phyloP scores from a whole-genome alignment of 192 early-diverging fungal genomes.

The Umbelopsis sp. region DNA sequence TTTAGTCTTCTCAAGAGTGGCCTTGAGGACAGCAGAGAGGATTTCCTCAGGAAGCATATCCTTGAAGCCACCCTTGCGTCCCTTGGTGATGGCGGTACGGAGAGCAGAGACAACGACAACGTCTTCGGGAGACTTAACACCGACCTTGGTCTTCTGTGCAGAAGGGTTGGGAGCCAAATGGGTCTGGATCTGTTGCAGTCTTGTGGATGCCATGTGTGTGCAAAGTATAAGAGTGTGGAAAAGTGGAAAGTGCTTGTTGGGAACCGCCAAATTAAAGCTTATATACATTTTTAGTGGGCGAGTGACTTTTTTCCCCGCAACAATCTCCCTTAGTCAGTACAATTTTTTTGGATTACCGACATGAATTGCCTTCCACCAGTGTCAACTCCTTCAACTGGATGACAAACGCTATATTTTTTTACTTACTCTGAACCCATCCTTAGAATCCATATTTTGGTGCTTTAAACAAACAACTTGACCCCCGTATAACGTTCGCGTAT shows the following conservation, averaged over 20 bases:
- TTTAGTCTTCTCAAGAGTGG: slow-evolving; percentile 70
- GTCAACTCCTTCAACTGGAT: not conserved
- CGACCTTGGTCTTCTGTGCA: slow-evolving; percentile 54
- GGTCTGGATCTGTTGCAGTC: slow-evolving; percentile 55
- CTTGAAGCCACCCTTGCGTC: slow-evolving; percentile 90
- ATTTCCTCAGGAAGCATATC: slow-evolving; percentile 80
- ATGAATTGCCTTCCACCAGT: not conserved
- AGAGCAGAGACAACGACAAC: slow-evolving; percentile 91
- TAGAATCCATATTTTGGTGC: too few relatives aligned
- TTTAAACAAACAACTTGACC: too few relatives aligned
- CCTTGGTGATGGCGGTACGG: slow-evolving; percentile 87
- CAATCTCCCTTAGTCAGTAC: not conserved
- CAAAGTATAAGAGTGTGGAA: not conserved
- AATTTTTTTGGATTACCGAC: slow-evolving; percentile 14
- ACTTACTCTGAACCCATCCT: too few relatives aligned
- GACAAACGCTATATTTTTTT: not conserved
- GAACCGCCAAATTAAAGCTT: not conserved
- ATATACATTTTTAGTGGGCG: not conserved
- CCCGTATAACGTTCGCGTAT: too few relatives aligned
- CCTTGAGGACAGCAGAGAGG: slow-evolving; percentile 76
- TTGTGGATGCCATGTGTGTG: slow-evolving; percentile 48
- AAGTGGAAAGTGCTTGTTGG: not conserved
- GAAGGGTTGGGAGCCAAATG: slow-evolving; percentile 45
- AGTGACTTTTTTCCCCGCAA: slow-evolving; percentile 5
- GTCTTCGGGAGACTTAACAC: slow-evolving; percentile 84